Base-by-base conservation (phyloP, 1,284 basidiomycete species). In the Leccinum subrobustum region DNA sequence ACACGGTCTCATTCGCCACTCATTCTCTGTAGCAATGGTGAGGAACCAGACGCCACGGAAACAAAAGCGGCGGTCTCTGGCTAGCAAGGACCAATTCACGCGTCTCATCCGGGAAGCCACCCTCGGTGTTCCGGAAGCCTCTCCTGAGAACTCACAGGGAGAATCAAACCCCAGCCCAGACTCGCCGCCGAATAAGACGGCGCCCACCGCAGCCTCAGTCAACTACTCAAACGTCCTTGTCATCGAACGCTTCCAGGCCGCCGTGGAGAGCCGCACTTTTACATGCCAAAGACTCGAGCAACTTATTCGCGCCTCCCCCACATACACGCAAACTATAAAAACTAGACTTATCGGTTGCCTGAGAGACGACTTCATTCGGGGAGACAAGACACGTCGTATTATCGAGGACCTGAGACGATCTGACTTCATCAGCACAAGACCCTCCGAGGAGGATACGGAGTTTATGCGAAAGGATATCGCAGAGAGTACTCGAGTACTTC, bases 221-320 rank as follows among this genome's bases (percentile, higher is more conserved):
- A 63, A 69, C 44, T 69, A 69, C 39, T 29, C 66, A 31, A 69
- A 69, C 14, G 60, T 69, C 52, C 68, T 69, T 39, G 52, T 64
- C 25, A 70, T 71, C 37, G 68, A 69, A 51, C 67, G 62, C 27
- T 71, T 69, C 54, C 66, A 71, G 54, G 68, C 60, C 14, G 68
- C 68, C 7, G 62, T 71, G 16, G 68, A 70, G 37, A 64, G 52
- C 44, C 69, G 70, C 18, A 60, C 68, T 16, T 69, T 68, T 57
- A 68, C 67, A 25, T 70, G 69, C 50, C 69, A 65, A 44, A 68
- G 64, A 56, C 69, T 69, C 14, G 70, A 69, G 47, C 62, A 68
- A 18, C 68, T 69, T 54, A 66, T 69, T 35, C 66, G 70, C 35
- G 50, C 54, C 29, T 69, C 68, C n/a, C 25, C 50, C 39, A 55